Evolutionary conservation across 179 eudicot species (phyloP).

Genomic region (Silene vulgaris): DNA sequence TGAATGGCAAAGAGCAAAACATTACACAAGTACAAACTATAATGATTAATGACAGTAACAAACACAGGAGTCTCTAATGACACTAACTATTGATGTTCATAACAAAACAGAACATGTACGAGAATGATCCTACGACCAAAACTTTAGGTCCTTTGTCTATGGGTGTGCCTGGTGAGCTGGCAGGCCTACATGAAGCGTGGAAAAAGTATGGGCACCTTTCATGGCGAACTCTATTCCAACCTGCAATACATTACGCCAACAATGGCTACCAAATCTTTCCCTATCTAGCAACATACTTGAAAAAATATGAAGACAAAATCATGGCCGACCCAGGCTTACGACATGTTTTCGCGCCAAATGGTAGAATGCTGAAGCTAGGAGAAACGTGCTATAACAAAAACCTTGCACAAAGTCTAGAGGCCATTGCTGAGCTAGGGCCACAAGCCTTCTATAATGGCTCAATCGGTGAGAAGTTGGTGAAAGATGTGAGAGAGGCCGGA

Average conservation of each 20-base stretch:
- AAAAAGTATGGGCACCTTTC: conserved; percentile 57
- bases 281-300: conserved; percentile 43
- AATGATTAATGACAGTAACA: neutral
- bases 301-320: conserved; percentile 21
- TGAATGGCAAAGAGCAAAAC: no score
- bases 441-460: conserved; percentile 61
- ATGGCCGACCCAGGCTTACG: conserved; percentile 60
- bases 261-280: conserved; percentile 59
- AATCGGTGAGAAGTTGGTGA: conserved; percentile 60
- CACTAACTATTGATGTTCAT: neutral
- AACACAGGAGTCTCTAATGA: neutral
- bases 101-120: conserved; percentile 70
- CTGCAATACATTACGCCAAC: conserved; percentile 55
- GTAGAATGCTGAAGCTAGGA: conserved; percentile 52
- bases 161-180: conserved; percentile 89
- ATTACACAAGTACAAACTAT: neutral
- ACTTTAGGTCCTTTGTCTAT: conserved; percentile 55
- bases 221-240: conserved; percentile 60
- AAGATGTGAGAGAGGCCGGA: conserved; percentile 68
- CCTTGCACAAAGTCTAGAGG: conserved; percentile 63
- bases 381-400: conserved; percentile 69
- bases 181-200: conserved; percentile 86
- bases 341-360: conserved; percentile 65
- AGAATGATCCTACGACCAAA: conserved; percentile 40
- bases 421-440: conserved; percentile 67